These are phyloP conservation scores for Bacidia rubella DNA, from an alignment of 495 filamentous ascomycete genomes.

Conservation along the genomic window DNA sequence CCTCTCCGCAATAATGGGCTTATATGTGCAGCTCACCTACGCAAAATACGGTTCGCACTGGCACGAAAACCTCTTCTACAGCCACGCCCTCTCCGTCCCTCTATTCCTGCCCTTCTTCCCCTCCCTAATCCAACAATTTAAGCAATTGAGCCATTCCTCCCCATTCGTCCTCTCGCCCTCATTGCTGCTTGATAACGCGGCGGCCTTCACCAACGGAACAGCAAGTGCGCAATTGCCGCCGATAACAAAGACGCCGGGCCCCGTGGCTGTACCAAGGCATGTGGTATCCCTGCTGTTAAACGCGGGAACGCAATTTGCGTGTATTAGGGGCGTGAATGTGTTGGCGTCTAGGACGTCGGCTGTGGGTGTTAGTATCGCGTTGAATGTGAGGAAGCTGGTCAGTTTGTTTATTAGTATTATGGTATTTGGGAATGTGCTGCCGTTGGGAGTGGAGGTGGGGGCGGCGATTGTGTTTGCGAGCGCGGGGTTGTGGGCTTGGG, in stretches of 20 bases:
- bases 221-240: constrained; percentile 8
- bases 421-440: constrained; percentile 76
- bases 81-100: constrained; percentile 65
- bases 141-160: constrained; percentile 9
- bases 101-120: constrained; percentile 40
- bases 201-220: neutral
- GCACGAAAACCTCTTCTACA: constrained; percentile 95
- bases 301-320: constrained; percentile 82
- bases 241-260: constrained; percentile 30
- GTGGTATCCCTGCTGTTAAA: constrained; percentile 63
- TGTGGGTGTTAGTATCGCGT: constrained; percentile 85
- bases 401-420: constrained; percentile 82
- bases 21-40: constrained; percentile 88
- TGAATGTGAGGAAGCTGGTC: constrained; percentile 91
- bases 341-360: constrained; percentile 75
- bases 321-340: constrained; percentile 89
- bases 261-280: constrained; percentile 49
- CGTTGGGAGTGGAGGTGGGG: constrained; percentile 60
- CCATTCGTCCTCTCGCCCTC: constrained; percentile 31
- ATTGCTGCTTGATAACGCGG: neutral
- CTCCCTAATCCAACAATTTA: constrained; percentile 24
- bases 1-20: constrained; percentile 83
- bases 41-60: constrained; percentile 73
- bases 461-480: constrained; percentile 76
- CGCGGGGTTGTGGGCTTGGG: constrained; percentile 77